Evolutionary conservation across 2,329 filamentous ascomycete genomes (phyloP).

Genomic region (Talaromyces sp.): DNA sequence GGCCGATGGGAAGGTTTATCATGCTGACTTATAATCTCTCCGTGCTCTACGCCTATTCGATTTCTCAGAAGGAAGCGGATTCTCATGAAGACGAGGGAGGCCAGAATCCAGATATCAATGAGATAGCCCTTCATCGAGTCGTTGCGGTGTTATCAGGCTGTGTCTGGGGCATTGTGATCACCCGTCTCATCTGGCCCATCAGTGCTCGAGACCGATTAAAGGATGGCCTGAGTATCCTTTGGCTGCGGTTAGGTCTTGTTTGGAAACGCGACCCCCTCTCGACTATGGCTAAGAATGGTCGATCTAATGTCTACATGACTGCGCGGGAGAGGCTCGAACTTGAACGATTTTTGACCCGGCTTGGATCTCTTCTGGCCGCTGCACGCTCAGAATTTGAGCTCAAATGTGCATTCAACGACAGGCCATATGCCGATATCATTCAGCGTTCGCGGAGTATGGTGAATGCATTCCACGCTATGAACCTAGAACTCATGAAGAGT

Average conservation of each 20-base stretch:
- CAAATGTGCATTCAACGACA: conserved; percentile 79
- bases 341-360: conserved; percentile 73
- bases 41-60: conserved; percentile 86
- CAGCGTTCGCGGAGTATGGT: conserved; percentile 80
- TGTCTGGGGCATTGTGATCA: conserved; percentile 88
- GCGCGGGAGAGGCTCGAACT: conserved; percentile 85
- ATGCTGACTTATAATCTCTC: conserved; percentile 95
- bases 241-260: conserved; percentile 91
- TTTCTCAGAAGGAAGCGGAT: conserved; percentile 69
- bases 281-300: conserved; percentile 64
- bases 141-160: conserved; percentile 42
- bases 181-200: conserved; percentile 89
- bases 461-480: conserved; percentile 95
- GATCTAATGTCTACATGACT: conserved; percentile 73
- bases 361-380: conserved; percentile 72
- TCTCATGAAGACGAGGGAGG: conserved; percentile 85
- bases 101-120: conserved; percentile 75
- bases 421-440: conserved; percentile 73
- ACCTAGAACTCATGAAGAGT: conserved; percentile 83
- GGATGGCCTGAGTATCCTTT: conserved; percentile 85
- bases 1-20: conserved; percentile 89
- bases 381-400: conserved; percentile 88
- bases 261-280: conserved; percentile 93
- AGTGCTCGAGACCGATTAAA: conserved; percentile 86
- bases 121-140: conserved; percentile 82